Evolutionary conservation across 75 land plant species (phyloP), one percentile per base, ranked within the genome.

Genomic region (Ceratopteris richardii): DNA sequence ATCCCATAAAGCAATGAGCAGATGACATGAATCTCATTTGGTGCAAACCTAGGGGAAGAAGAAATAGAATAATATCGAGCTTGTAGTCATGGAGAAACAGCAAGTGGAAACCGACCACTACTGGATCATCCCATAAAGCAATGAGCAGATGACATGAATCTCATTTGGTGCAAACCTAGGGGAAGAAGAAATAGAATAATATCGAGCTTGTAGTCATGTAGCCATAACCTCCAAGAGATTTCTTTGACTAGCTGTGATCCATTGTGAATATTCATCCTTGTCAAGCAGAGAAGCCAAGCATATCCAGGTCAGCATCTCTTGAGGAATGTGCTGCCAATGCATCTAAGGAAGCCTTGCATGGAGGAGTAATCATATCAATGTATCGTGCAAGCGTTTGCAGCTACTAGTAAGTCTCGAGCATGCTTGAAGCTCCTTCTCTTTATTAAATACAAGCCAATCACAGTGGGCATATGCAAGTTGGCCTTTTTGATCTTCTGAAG

Each of bases 41-140:
- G 80, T 39, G 83, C 74, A 68, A 83, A 71, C 58, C 62, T 89
- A 17, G 98, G 91, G 0, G 98, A 94, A 6, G 98, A 94, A 14
- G 98, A 94, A 44, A 94, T 94, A 2, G 98, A 94, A 71, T 94
- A 94, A 51, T 76, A 94, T 74, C 98, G 77, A 1, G 98, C 91
- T 56, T 89, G 98, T 44, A 94, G 63, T 6, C 90, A 87, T 56
- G 96, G 87, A 21, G 90, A 82, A 55, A 94, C 69, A 29, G 91
- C 82, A n/a, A 91, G 91, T 18, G 90, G 77, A 60, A 94, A 64
- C 29, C 98, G 77, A 50, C 98, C 98, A 18, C 85, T 77, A 24
- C 96, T n/a, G 91, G 41, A 76, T 86, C 36, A 81, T 69, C 12
- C 79, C 98, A 74, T 81, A 71, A 0, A 94, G 96, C 19, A 94